Conservation (phyloP, 148 eudicot genomes). For the Polygonum aviculare region DNA sequence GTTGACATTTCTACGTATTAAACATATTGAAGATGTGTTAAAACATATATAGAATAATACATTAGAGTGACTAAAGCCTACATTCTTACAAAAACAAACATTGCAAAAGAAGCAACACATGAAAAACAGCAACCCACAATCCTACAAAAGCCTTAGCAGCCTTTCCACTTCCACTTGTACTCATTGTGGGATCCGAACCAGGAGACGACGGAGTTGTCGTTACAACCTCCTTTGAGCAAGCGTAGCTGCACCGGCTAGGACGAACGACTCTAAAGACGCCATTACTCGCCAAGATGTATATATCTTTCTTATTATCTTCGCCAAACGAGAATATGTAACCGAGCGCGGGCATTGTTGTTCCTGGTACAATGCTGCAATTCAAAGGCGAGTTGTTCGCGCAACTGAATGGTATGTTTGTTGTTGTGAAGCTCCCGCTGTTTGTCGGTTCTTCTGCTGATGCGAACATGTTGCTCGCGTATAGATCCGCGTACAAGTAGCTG, state of each 20-base stretch:
- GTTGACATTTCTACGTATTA: too few relatives aligned
- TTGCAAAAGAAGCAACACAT: background rate
- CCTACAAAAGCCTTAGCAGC: background rate
- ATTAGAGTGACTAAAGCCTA: background rate
- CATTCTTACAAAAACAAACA: background rate
- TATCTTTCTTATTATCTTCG: slow-evolving; percentile 71
- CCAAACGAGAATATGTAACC: slow-evolving; percentile 74
- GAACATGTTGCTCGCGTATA: slow-evolving; percentile 62
- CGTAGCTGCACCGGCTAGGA: slow-evolving; percentile 77
- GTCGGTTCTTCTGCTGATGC: slow-evolving; percentile 54
- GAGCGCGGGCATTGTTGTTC: slow-evolving; percentile 49
- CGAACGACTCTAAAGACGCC: slow-evolving; percentile 84
- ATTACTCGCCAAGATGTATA: slow-evolving; percentile 51
- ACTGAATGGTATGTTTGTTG: slow-evolving; percentile 39
- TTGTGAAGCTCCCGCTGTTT: slow-evolving; percentile 72
- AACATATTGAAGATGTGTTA: background rate
- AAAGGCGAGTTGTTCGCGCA: slow-evolving; percentile 67
- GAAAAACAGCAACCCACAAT: background rate
- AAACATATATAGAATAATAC: background rate
- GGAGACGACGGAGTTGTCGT: slow-evolving; percentile 19
- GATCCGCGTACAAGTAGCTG: slow-evolving; percentile 70
- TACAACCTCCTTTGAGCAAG: slow-evolving; percentile 62
- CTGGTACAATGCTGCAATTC: slow-evolving; percentile 48
- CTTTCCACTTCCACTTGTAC: slow-evolving; percentile 12
- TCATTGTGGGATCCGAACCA: slow-evolving; percentile 27